Evolutionary conservation across 768 basidiomycete species (phyloP), one percentile per base, ranked within the genome.

Genomic region (Rhodotorula babjevae): DNA sequence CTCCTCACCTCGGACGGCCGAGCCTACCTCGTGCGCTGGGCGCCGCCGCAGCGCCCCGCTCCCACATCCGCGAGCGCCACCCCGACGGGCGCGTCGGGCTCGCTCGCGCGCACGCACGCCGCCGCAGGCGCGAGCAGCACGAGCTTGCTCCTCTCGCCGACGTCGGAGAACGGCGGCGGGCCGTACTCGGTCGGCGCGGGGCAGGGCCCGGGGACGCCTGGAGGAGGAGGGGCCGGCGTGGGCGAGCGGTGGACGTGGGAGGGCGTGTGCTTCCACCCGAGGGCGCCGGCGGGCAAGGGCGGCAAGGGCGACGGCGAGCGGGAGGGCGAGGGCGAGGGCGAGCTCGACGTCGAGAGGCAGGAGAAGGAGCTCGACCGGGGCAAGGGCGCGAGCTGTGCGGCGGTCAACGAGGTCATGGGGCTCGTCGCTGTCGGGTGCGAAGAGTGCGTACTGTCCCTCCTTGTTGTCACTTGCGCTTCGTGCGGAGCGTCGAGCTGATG

Each of bases 1-100:
- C 44, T 79, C 33, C 46, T 76, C 15, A 71, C 77, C 7, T 72
- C 76, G 4, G 77, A 78, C 65, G 78, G 78, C 0, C 76, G 78
- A 4, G 76, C 76, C 40, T 79, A 79, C 67, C 33, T 73, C 58
- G 76, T 69, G 15, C 65, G 64, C 9, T 76, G 75, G 75, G 68
- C 70, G 29, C 53, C 42, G 33, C 29, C 29, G n/a, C 56, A 2
- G 11, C 23, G 42, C 25, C 61, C 3, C 31, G 23, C 40, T 21
- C 15, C 15, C 3, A 3, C 47, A 23, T 49, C 14, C 25, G 36
- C 40, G 12, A 42, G 2, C 25, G 50, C 50, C 11, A 25, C 50
- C 36, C 36, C 36, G 36, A 36, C 36, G 36, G 36, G 36, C 36
- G 36, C 36, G 5, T 36, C 36, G 36, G 36, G 36, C 36, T 36